Percentiles rank a stretch among this genome's conserved stretches.
phyloP scores from a whole-genome alignment of 805 yeast species.

The Pichia thaimueangensis region DNA sequence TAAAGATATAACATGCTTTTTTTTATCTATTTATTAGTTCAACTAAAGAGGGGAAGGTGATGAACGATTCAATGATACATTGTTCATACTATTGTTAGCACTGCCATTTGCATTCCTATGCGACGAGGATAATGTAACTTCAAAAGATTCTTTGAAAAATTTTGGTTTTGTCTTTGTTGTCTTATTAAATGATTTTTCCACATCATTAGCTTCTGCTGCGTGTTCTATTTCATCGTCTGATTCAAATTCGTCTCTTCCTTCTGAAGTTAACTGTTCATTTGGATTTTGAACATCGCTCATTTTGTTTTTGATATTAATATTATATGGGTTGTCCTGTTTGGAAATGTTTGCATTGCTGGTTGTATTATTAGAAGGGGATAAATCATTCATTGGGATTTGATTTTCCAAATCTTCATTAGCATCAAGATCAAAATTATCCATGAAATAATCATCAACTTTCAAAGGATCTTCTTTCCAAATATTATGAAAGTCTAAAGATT shows the following conservation, averaged over 20 bases:
- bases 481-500: slow-evolving; percentile 11
- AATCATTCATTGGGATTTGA: slow-evolving; percentile 9
- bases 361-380: background rate
- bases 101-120: too few relatives aligned
- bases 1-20: too few relatives aligned
- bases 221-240: slow-evolving; percentile 9
- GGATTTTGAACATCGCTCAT: background rate
- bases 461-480: slow-evolving; percentile 21
- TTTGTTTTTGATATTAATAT: background rate
- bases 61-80: too few relatives aligned
- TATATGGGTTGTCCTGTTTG: background rate
- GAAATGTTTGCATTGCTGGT: background rate
- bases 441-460: slow-evolving; percentile 3
- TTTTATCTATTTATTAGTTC: too few relatives aligned
- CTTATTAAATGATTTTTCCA: slow-evolving; percentile 7
- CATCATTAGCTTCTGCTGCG: slow-evolving; percentile 6
- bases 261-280: background rate
- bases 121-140: slow-evolving; percentile 3
- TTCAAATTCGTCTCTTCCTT: background rate
- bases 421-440: slow-evolving; percentile 3
- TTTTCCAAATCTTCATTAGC: slow-evolving; percentile 9
- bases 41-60: too few relatives aligned
- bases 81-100: too few relatives aligned
- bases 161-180: slow-evolving; percentile 8
- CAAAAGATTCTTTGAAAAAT: slow-evolving; percentile 10